These are phyloP conservation scores for Teunomyces funiuensis DNA, from an alignment of 805 yeast genomes.

Conservation along the genomic window DNA sequence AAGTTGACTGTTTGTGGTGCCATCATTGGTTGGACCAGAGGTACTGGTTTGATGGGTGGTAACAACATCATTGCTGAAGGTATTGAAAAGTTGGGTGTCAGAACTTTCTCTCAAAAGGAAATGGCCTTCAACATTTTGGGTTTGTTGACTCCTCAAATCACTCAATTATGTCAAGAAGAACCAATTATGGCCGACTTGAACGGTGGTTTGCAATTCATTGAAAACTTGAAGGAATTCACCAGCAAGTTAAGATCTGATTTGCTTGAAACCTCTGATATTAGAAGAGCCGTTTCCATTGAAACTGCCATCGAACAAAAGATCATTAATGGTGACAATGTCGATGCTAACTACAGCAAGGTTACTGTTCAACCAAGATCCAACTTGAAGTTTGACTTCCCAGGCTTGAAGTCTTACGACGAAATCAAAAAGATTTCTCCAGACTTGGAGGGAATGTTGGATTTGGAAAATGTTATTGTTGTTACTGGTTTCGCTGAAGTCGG, in stretches of 20 bases:
- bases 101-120: constrained; percentile 98
- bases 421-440: constrained; percentile 68
- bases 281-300: constrained; percentile 94
- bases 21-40: constrained; percentile 99
- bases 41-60: constrained; percentile 98
- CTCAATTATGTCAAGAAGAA: constrained; percentile 82
- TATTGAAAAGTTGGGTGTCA: constrained; percentile 90
- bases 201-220: constrained; percentile 96
- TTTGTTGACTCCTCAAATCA: constrained; percentile 82
- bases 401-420: constrained; percentile 71
- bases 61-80: constrained; percentile 98
- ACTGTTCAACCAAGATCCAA: constrained; percentile 91
- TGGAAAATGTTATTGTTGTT: constrained; percentile 88
- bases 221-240: constrained; percentile 87
- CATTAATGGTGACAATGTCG: constrained; percentile 85
- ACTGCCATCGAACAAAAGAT: constrained; percentile 83
- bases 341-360: constrained; percentile 76
- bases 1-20: constrained; percentile 98
- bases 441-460: constrained; percentile 86
- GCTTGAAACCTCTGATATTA: constrained; percentile 80
- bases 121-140: constrained; percentile 99
- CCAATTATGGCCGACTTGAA: constrained; percentile 98
- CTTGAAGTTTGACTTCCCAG: constrained; percentile 92
- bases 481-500: constrained; percentile 99
- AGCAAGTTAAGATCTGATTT: constrained; percentile 74